These are phyloP conservation scores for Phialocephala sp. DNA, from an alignment of 2,329 filamentous ascomycete species.

Conservation along the genomic window DNA sequence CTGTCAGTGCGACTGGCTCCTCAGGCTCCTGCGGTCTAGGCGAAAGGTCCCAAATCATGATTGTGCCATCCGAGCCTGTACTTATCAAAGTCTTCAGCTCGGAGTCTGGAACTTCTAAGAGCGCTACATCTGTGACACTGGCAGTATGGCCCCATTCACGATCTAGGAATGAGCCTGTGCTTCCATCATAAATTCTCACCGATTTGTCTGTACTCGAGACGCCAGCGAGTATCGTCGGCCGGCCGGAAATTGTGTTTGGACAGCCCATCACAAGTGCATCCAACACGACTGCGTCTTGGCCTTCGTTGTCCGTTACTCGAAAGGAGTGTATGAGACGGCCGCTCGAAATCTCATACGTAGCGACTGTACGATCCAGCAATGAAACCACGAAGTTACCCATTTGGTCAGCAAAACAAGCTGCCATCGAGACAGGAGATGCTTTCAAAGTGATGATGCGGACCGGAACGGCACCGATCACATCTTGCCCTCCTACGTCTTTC, in stretches of 20 bases:
- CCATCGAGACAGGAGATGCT: slow-evolving; percentile 85
- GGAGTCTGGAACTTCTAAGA: slow-evolving; percentile 65
- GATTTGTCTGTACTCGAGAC: slow-evolving; percentile 96
- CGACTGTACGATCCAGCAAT: slow-evolving; percentile 64
- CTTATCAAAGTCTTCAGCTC: slow-evolving; percentile 68
- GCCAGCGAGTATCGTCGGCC: slow-evolving; percentile 74
- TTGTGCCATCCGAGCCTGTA: slow-evolving; percentile 78
- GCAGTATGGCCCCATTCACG: slow-evolving; percentile 96
- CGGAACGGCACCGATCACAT: slow-evolving; percentile 77
- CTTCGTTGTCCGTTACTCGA: slow-evolving; percentile 81
- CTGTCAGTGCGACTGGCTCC: slow-evolving; percentile 30
- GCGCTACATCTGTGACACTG: slow-evolving; percentile 82
- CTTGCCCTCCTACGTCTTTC: slow-evolving; percentile 64
- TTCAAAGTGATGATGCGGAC: slow-evolving; percentile 81
- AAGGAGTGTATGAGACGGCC: slow-evolving; percentile 76
- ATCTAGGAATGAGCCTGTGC: slow-evolving; percentile 77
- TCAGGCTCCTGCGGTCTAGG: slow-evolving; percentile 30
- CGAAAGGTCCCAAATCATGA: slow-evolving; percentile 71
- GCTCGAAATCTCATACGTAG: slow-evolving; percentile 66
- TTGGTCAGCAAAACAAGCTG: slow-evolving; percentile 64
- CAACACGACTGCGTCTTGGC: slow-evolving; percentile 80
- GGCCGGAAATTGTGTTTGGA: slow-evolving; percentile 58
- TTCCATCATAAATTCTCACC: slow-evolving; percentile 83
- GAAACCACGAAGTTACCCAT: slow-evolving; percentile 61
- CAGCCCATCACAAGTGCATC: slow-evolving; percentile 74